Conservation (phyloP, 1,139 yeast species). For the Saccharomycopsis hybrid region DNA sequence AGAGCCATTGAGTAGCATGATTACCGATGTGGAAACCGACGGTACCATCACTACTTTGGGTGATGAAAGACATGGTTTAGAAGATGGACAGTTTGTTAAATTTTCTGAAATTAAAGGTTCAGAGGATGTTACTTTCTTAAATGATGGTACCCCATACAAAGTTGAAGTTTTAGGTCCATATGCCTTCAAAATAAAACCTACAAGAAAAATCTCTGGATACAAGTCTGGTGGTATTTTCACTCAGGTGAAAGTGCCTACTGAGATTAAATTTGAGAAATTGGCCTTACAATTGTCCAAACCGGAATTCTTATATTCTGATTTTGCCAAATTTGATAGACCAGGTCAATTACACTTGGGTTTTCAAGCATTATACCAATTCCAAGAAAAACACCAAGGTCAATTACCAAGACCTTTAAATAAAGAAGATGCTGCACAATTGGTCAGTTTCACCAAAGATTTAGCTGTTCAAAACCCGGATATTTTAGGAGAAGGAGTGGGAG, state of each 20-base stretch:
- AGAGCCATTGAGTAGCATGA: constrained; percentile 81
- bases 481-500: constrained; percentile 46
- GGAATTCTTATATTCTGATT: constrained; percentile 75
- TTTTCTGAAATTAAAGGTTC: constrained; percentile 83
- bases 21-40: constrained; percentile 78
- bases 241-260: constrained; percentile 81
- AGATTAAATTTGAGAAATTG: constrained; percentile 57
- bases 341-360: constrained; percentile 85
- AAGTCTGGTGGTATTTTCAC: constrained; percentile 83
- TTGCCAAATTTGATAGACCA: constrained; percentile 90
- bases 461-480: constrained; percentile 50
- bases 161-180: constrained; percentile 89
- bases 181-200: constrained; percentile 67
- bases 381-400: constrained; percentile 49
- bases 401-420: constrained; percentile 75
- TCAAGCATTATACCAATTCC: constrained; percentile 79
- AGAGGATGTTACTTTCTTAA: constrained; percentile 44
- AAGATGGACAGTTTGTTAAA: constrained; percentile 86
- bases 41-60: constrained; percentile 92
- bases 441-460: constrained; percentile 55
- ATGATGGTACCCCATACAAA: constrained; percentile 65
- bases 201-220: constrained; percentile 55
- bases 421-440: constrained; percentile 66
- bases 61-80: constrained; percentile 87
- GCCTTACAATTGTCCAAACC: constrained; percentile 65